These are phyloP conservation scores for Spathaspora passalidarum DNA, from an alignment of 805 yeast genomes.

Conservation along the genomic window DNA sequence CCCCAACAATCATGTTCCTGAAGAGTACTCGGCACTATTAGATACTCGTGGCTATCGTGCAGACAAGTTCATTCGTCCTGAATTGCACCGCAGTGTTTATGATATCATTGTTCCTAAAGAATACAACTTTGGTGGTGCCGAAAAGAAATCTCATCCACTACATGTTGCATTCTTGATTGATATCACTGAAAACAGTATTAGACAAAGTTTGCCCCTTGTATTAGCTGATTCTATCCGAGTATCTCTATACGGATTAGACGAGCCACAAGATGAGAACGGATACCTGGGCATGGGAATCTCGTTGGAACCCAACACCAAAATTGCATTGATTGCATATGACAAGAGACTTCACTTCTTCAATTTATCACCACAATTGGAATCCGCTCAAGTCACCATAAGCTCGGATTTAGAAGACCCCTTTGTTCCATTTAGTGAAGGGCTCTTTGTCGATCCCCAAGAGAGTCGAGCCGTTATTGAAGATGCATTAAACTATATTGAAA, in stretches of 20 bases:
- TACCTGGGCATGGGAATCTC: conserved; percentile 5
- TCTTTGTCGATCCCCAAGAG: conserved; percentile 77
- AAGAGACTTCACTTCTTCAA: conserved; percentile 70
- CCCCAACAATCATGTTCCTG: conserved; percentile 61
- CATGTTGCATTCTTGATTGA: conserved; percentile 76
- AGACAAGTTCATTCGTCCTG: conserved; percentile 68
- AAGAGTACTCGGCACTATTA: conserved; percentile 61
- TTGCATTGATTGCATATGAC: conserved; percentile 78
- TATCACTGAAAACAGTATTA: conserved; percentile 55
- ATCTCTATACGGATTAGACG: conserved; percentile 28
- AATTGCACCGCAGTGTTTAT: conserved; percentile 76
- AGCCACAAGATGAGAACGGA: conserved; percentile 13
- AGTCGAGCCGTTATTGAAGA: conserved; percentile 62
- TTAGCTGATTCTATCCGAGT: conserved; percentile 69
- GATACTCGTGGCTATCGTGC: conserved; percentile 60
- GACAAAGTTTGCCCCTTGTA: conserved; percentile 58
- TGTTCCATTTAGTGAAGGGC: conserved; percentile 73
- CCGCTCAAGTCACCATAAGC: conserved; percentile 57
- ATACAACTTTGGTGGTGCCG: conserved; percentile 53
- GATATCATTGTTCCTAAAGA: conserved; percentile 77
- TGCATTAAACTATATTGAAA: conserved; percentile 61
- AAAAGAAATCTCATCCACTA: conserved; percentile 41
- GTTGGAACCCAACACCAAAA: conserved; percentile 25
- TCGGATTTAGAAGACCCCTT: conserved; percentile 76
- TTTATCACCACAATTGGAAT: conserved; percentile 52